Conservation (phyloP, 2,329 filamentous ascomycete species). For the Nemania serpens region DNA sequence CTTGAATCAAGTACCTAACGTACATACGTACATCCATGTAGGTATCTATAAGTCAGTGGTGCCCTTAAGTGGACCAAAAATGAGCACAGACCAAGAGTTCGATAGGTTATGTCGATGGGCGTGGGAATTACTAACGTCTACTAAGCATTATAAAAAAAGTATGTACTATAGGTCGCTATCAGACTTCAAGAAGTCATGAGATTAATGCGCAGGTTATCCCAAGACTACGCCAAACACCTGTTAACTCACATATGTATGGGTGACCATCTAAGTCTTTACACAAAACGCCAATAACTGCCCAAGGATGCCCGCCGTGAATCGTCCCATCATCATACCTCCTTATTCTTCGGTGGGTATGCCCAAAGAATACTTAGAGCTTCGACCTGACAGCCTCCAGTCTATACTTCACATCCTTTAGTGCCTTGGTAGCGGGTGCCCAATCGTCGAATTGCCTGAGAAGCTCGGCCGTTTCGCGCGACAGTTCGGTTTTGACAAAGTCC, state of each 20-base stretch:
- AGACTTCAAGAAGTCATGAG: not conserved
- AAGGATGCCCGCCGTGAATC: not conserved
- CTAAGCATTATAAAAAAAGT: slow-evolving; percentile 11
- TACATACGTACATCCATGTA: not conserved
- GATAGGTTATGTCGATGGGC: not conserved
- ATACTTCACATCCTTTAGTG: slow-evolving; percentile 94
- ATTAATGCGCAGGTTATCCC: not conserved
- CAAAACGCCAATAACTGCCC: slow-evolving; percentile 15
- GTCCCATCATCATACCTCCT: slow-evolving; percentile 2
- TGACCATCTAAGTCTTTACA: slow-evolving; percentile 10
- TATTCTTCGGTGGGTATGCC: not conserved
- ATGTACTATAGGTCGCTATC: not conserved
- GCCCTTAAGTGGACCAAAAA: too few species aligned
- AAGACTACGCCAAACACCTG: slow-evolving; percentile 5
- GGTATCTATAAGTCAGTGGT: not conserved
- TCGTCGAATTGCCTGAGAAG: slow-evolving; percentile 88
- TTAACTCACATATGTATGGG: not conserved
- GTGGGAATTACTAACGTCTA: not conserved
- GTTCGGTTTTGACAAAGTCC: slow-evolving; percentile 81
- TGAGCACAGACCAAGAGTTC: not conserved
- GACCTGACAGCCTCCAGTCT: slow-evolving; percentile 88
- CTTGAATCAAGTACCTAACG: not conserved
- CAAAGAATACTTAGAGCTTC: slow-evolving; percentile 60
- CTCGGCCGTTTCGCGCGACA: slow-evolving; percentile 76
- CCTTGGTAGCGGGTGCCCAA: slow-evolving; percentile 90